A percentile compares a stretch with the other conserved stretches of the same genome.
Conservation (phyloP, 2,329 filamentous ascomycete species). For the Neoascochyta sp. region DNA sequence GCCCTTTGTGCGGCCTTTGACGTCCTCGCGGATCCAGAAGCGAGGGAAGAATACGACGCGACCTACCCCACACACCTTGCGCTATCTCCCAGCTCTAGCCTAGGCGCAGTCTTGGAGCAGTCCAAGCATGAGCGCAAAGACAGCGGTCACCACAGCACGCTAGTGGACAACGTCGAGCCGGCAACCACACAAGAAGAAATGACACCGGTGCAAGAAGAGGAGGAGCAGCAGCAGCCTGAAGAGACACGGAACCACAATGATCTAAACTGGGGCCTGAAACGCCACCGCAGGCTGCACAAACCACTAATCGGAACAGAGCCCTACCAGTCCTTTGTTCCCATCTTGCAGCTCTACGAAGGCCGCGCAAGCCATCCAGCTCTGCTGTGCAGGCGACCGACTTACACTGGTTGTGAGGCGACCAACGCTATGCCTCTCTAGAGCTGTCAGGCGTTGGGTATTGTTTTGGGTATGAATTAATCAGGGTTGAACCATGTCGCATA, state of each 20-base stretch:
- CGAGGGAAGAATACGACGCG: constrained; percentile 26
- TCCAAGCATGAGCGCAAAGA: constrained; percentile 21
- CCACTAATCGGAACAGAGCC: constrained; percentile 21
- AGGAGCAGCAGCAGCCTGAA: constrained; percentile 10
- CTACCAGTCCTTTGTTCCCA: constrained; percentile 27
- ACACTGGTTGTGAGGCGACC: constrained; percentile 15
- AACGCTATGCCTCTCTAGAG: constrained; percentile 13
- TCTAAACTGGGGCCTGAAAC: constrained; percentile 27
- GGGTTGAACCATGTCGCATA: constrained; percentile 7
- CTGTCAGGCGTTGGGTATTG: too few relatives aligned
- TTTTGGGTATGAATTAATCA: too few relatives aligned
- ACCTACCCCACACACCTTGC: constrained; percentile 13
- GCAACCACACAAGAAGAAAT: constrained; percentile 3
- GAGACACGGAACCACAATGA: constrained; percentile 16
- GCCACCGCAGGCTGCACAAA: constrained; percentile 12
- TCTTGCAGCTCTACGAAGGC: constrained; percentile 16
- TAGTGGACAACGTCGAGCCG: constrained; percentile 3
- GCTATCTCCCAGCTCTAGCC: constrained; percentile 9
- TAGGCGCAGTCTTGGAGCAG: constrained; percentile 13
- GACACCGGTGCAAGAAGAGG: constrained; percentile 15
- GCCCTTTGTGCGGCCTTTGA: constrained; percentile 30
- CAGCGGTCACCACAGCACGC: constrained; percentile 16
- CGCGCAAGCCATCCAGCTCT: constrained; percentile 14
- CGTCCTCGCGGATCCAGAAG: constrained; percentile 26
- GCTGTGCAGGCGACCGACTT: constrained; percentile 21